These are phyloP conservation scores for Fomitopsis betulina DNA, from an alignment of 1,284 basidiomycete genomes.

Conservation along the genomic window DNA sequence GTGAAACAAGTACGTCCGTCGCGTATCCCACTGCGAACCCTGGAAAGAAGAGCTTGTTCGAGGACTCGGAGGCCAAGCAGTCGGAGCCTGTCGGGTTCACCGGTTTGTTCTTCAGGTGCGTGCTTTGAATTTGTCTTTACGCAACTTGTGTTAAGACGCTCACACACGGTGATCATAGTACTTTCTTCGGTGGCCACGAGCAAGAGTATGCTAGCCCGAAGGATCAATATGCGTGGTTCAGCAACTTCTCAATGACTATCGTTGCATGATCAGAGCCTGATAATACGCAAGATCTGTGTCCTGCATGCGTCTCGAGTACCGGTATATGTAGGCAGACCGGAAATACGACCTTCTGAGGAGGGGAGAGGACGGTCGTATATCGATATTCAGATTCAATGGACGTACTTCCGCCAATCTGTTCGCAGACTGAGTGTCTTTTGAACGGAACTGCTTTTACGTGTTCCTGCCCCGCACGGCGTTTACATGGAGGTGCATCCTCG, in stretches of 20 bases:
- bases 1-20: conserved; percentile 16
- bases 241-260: conserved; percentile 48
- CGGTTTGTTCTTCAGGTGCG: conserved; percentile 73
- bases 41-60: conserved; percentile 1
- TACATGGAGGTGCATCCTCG: too few species aligned
- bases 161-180: conserved; percentile 41
- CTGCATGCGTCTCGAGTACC: too few species aligned
- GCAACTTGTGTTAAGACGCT: neutral
- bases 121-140: neutral
- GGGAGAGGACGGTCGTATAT: too few species aligned
- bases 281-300: neutral
- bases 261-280: conserved; percentile 17
- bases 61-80: conserved; percentile 2
- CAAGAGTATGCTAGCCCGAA: conserved; percentile 58
- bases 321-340: too few species aligned
- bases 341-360: too few species aligned
- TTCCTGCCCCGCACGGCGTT: too few species aligned
- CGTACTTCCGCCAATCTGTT: too few species aligned
- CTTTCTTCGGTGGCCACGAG: conserved; percentile 78
- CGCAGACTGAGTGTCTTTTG: too few species aligned
- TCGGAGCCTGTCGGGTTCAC: conserved; percentile 44
- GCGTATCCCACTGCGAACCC: conserved; percentile 13
- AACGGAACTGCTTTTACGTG: too few species aligned
- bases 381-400: too few species aligned
- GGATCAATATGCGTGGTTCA: conserved; percentile 74